Base-by-base conservation (phyloP, 495 filamentous ascomycete genomes). In the Stereocaulon alpinum region DNA sequence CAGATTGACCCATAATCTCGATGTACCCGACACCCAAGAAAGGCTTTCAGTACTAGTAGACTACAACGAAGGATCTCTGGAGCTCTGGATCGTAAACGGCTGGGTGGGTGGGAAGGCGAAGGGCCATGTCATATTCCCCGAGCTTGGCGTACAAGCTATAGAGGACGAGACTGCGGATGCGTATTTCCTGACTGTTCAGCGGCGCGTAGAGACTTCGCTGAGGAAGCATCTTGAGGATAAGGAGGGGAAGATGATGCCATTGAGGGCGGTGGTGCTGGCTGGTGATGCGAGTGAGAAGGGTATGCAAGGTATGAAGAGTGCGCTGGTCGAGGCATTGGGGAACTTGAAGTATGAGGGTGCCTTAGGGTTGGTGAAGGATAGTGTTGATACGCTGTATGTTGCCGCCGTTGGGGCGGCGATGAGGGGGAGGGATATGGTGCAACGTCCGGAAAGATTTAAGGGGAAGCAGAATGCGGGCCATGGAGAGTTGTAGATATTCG, bases 271-370 rank as follows among this genome's bases (percentile, higher is more conserved):
- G 45, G 24, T 49, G 24, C 29, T 49, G 1, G 14, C 24, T 22
- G 45, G 45, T 17, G 45, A 49, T 49, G 45, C 45, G 22, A 30
- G 45, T 49, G 20, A 30, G 45, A 49, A 49, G 45, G 45, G 45
- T 7, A 49, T 29, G 45, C 3, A 15, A 6, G 24, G 11, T 14
- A 49, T 49, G 45, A 30, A 30, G 7, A 12, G 11, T 5, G 24
- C 17, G 20, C 1, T 49, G 24, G 45, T 15, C 2, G 2, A 12
- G 45, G 45, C 27, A 5, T 6, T 49, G 0, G 2, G 0, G 27
- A 24, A 2, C 0, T 15, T 50, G 47, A 24, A 22, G 49, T 37
- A 52, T 52, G 30, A 0, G n/a, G 17, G 30, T 49, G 47, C 6
- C 15, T 30, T 30, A 1, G 47, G 27, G 14, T 1, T 50, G 47